A percentile compares a stretch with the other conserved stretches of the same genome.
Conservation (phyloP, 306 rosid genomes). For the Malus fusca region DNA sequence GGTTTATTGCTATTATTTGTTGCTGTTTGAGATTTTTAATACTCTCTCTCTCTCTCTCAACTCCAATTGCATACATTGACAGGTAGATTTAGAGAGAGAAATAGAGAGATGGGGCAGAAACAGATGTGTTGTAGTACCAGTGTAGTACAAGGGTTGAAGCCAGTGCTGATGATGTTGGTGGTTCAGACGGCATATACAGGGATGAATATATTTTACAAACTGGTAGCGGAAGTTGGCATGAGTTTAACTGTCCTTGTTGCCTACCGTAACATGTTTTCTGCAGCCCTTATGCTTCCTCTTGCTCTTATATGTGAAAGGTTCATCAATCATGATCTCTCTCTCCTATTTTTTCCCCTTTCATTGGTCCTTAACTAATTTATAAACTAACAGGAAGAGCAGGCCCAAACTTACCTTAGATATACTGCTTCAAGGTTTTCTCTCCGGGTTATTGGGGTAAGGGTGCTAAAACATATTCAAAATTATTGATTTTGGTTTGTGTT, state of each 20-base stretch:
- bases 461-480: no score
- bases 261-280: constrained; percentile 40
- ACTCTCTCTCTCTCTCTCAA: no score
- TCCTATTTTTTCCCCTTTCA: not conserved
- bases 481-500: no score
- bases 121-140: no score
- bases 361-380: not conserved
- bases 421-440: constrained; percentile 39
- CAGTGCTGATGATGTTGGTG: constrained; percentile 31
- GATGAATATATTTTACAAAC: constrained; percentile 32
- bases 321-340: not conserved
- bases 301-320: constrained; percentile 33
- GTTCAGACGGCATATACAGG: constrained; percentile 29
- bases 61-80: no score
- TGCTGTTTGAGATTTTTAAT: no score
- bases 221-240: constrained; percentile 31
- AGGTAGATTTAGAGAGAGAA: no score
- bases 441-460: constrained; percentile 55
- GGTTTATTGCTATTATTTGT: constrained; percentile 5
- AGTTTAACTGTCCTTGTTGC: constrained; percentile 27
- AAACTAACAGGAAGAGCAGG: constrained; percentile 38
- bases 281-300: constrained; percentile 30
- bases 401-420: constrained; percentile 36
- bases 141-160: constrained; percentile 19
- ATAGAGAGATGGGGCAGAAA: no score